Conservation (phyloP, 1,139 yeast genomes). For the Diutina mesorugosa region DNA sequence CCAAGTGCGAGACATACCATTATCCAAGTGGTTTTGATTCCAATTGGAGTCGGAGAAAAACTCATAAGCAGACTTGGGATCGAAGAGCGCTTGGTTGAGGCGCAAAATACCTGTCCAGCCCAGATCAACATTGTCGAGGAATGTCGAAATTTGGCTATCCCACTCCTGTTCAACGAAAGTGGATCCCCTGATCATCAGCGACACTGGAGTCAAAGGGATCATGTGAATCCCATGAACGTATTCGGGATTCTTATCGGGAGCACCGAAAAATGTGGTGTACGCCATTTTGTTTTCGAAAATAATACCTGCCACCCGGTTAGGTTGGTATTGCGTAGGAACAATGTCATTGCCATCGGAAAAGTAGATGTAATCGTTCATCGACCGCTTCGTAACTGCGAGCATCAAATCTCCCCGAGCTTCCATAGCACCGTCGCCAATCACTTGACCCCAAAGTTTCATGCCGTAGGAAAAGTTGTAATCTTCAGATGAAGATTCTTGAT, state of each 20-base stretch:
- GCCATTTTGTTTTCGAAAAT: slow-evolving; percentile 79
- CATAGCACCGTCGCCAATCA: slow-evolving; percentile 60
- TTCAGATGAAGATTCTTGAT: slow-evolving; percentile 73
- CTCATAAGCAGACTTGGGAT: slow-evolving; percentile 51
- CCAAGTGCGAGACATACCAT: slow-evolving; percentile 90
- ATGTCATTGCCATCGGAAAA: slow-evolving; percentile 43
- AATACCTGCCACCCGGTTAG: slow-evolving; percentile 66
- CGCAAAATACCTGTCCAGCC: slow-evolving; percentile 87
- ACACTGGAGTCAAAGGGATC: slow-evolving; percentile 80
- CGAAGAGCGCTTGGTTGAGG: slow-evolving; percentile 65
- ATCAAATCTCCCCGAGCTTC: slow-evolving; percentile 67
- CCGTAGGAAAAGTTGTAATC: slow-evolving; percentile 75
- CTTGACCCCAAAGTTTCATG: slow-evolving; percentile 71
- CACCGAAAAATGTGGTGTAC: slow-evolving; percentile 85
- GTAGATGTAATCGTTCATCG: slow-evolving; percentile 52
- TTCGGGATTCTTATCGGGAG: slow-evolving; percentile 30
- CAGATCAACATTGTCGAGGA: slow-evolving; percentile 43
- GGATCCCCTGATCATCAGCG: slow-evolving; percentile 61
- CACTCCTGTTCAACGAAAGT: slow-evolving; percentile 73
- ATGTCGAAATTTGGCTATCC: slow-evolving; percentile 36
- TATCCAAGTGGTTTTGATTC: slow-evolving; percentile 48
- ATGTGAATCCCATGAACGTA: slow-evolving; percentile 95
- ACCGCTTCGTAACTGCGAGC: slow-evolving; percentile 49
- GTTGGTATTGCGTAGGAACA: slow-evolving; percentile 42
- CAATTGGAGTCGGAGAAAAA: slow-evolving; percentile 51